Evolutionary conservation across 2,329 filamentous ascomycete genomes (phyloP), one percentile per base, ranked within the genome.

Genomic region (Pleomassaria siparia): DNA sequence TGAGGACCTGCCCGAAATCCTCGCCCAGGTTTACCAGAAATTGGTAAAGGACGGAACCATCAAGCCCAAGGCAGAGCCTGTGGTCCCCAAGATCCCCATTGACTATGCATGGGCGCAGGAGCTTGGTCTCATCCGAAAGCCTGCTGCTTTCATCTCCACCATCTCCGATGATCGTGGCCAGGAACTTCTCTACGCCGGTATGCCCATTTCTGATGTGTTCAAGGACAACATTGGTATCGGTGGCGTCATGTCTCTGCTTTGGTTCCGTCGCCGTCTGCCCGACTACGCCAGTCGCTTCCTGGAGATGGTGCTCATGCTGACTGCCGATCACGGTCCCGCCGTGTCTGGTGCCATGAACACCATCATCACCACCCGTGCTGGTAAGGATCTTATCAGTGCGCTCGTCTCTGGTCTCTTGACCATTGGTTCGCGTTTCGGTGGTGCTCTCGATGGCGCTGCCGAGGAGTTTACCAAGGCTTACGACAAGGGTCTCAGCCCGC

Each of bases 311-410:
- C 92, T 99, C 74, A 99, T 99, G 94, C 85, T 99, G 71, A 99
- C 94, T 71, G 94, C 94, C 66, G 94, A 99, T 72, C 94, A 99
- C 85, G 94, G 94, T 77, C 94, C 94, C 45, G 94, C 94, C 65
- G 94, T 99, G 64, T 99, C 94, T 64, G 94, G 94, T 83, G 94
- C 94, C 75, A 99, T 99, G 94, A 99, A 99, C 87, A 99, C 94
- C 73, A 99, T 99, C 74, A 97, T 99, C 74, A 99, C 94, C 55
- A 99, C 94, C 51, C 89, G 94, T 88, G 94, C 94, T 56, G 94
- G 94, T 74, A 99, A 99, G 83, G 94, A 99, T 73, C 80, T 99
- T 62, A 97, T 99, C 80, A 91, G 86, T 66, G 88, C 94, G 40
- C 83, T 99, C 55, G 94, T 99, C 48, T 89, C 89, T 66, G 94